Conservation (phyloP, 176 grass and related monocot genomes). For the Pontederia paniculata region DNA sequence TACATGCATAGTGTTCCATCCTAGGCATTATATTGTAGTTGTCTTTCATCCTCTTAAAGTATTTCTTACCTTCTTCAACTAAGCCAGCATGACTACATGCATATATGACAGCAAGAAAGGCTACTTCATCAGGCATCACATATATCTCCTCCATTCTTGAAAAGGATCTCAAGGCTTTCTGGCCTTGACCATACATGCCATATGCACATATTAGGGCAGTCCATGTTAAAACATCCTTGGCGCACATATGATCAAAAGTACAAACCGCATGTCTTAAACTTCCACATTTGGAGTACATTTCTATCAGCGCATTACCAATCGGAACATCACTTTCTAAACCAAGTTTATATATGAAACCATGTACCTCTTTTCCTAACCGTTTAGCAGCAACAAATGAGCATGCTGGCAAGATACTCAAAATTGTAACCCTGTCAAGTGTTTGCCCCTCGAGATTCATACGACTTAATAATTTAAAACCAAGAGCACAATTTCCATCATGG, state of each 20-base stretch:
- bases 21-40: neutral
- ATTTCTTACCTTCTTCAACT: slow-evolving; percentile 2
- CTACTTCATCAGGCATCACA: neutral
- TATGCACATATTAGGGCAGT: neutral
- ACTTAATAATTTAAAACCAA: neutral
- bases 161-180: neutral
- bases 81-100: slow-evolving; percentile 6
- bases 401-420: slow-evolving; percentile 2
- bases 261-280: neutral
- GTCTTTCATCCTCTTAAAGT: slow-evolving; percentile 3
- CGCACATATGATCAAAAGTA: neutral
- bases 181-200: slow-evolving; percentile 6
- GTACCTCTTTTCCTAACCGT: slow-evolving; percentile 4
- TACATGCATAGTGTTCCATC: slow-evolving; percentile 3
- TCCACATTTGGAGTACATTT: slow-evolving; percentile 8
- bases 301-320: slow-evolving; percentile 1
- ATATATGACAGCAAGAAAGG: slow-evolving; percentile 5
- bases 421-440: neutral
- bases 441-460: slow-evolving; percentile 7
- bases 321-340: neutral
- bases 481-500: slow-evolving; percentile 3
- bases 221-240: neutral
- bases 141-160: neutral
- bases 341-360: slow-evolving; percentile 3
- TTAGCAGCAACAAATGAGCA: neutral